These are phyloP conservation scores for Lachnum nothofagi DNA, from an alignment of 2,329 filamentous ascomycete genomes.

Conservation along the genomic window DNA sequence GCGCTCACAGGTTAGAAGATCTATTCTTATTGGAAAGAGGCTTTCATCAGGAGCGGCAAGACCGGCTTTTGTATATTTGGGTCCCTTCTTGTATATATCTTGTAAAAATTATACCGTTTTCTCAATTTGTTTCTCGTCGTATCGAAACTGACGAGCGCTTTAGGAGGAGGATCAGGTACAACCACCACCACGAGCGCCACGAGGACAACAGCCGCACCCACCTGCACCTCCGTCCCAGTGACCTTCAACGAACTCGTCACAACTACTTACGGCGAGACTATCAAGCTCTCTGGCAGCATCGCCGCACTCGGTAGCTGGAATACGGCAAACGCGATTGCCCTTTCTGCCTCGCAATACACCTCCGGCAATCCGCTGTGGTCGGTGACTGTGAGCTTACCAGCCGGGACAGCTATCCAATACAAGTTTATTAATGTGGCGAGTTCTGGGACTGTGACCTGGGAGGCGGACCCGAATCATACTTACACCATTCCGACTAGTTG, in stretches of 20 bases:
- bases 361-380: conserved; percentile 56
- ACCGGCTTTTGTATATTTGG: background rate
- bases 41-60: background rate
- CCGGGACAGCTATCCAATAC: conserved; percentile 55
- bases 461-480: conserved; percentile 40
- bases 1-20: background rate
- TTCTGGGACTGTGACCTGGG: conserved; percentile 55
- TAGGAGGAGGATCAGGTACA: too few species aligned
- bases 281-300: conserved; percentile 59
- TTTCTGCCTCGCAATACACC: conserved; percentile 58
- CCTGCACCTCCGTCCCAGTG: conserved; percentile 48
- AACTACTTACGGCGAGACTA: conserved; percentile 55
- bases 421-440: conserved; percentile 59
- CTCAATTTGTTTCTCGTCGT: too few species aligned
- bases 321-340: conserved; percentile 44
- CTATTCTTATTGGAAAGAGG: background rate
- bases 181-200: too few species aligned
- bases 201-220: too few species aligned
- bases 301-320: conserved; percentile 59
- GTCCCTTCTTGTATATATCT: too few species aligned
- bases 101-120: too few species aligned
- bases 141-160: too few species aligned
- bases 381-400: conserved; percentile 47
- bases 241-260: conserved; percentile 55
- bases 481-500: conserved; percentile 19